Evolutionary conservation across 2,329 filamentous ascomycete species (phyloP).

Genomic region (Clarireedia monteithiana): DNA sequence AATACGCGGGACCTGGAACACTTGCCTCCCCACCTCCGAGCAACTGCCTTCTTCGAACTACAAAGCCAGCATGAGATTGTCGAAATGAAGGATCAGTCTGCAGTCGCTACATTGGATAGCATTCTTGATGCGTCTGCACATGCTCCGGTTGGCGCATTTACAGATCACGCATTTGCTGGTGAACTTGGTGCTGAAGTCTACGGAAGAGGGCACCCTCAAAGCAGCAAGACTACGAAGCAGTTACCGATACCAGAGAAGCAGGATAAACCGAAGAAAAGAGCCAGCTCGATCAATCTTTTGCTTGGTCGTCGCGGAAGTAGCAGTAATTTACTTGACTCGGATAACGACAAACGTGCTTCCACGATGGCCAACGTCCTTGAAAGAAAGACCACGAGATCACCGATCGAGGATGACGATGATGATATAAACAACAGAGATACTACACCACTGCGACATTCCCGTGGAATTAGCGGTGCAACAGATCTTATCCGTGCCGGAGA

Average conservation of each 20-base stretch:
- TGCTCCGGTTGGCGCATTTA: conserved; percentile 86
- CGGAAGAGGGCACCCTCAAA: conserved; percentile 46
- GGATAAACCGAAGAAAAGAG: conserved; percentile 34
- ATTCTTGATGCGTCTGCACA: conserved; percentile 84
- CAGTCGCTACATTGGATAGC: conserved; percentile 80
- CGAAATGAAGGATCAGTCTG: conserved; percentile 67
- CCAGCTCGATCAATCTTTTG: conserved; percentile 41
- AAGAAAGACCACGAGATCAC: conserved; percentile 12
- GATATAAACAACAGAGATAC: conserved; percentile 18
- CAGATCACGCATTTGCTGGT: conserved; percentile 77
- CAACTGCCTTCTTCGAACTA: conserved; percentile 83
- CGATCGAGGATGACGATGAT: conserved; percentile 22
- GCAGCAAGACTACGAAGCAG: conserved; percentile 40
- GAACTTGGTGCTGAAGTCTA: conserved; percentile 70
- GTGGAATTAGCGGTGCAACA: conserved; percentile 11
- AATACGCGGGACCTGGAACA: conserved; percentile 36
- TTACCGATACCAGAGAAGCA: conserved; percentile 25
- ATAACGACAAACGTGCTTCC: conserved; percentile 15
- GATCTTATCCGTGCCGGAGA: conserved; percentile 11
- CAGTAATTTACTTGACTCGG: conserved; percentile 16
- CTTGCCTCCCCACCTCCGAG: conserved; percentile 76
- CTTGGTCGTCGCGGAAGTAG: conserved; percentile 21
- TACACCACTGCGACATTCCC: conserved; percentile 15
- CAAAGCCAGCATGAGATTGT: conserved; percentile 41
- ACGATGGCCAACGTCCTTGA: conserved; percentile 21